These are phyloP conservation scores for Tagetes erecta DNA, from an alignment of 129 eudicot genomes.

Conservation along the genomic window DNA sequence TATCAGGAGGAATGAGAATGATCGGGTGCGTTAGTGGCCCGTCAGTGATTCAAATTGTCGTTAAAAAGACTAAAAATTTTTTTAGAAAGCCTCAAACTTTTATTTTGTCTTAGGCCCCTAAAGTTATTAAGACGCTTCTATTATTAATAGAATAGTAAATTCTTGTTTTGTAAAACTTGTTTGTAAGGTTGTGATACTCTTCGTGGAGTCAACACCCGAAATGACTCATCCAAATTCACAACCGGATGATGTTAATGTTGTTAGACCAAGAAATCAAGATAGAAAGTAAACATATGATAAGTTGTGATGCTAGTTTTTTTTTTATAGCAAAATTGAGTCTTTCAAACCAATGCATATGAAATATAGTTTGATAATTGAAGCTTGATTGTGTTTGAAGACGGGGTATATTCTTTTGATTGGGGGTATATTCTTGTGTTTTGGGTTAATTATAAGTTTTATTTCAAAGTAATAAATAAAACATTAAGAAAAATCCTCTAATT, in stretches of 20 bases:
- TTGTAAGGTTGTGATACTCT: conserved; percentile 25
- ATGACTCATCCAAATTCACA: conserved; percentile 25
- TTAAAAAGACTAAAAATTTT: too few species aligned
- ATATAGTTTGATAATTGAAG: background rate
- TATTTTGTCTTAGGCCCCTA: too few species aligned
- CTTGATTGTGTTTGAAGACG: conserved; percentile 24
- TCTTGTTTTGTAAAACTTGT: conserved; percentile 8
- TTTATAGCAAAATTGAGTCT: conserved; percentile 21
- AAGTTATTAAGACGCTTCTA: too few species aligned
- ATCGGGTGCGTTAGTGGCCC: too few species aligned
- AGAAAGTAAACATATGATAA: conserved; percentile 49
- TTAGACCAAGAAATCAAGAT: conserved; percentile 70
- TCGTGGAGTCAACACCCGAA: background rate
- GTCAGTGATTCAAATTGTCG: too few species aligned
- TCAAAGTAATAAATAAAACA: conserved; percentile 5
- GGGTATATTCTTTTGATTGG: background rate
- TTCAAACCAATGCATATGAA: conserved; percentile 57
- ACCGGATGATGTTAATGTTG: conserved; percentile 92
- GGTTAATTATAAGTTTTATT: conserved; percentile 27
- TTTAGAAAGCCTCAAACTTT: too few species aligned
- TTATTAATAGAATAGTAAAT: too few species aligned
- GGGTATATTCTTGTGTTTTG: background rate
- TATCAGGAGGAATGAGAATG: too few species aligned
- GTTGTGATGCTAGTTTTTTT: conserved; percentile 33
- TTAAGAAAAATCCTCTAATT: conserved; percentile 29